Percentiles rank a stretch among this genome's conserved stretches.
phyloP scores from a whole-genome alignment of 1,284 basidiomycete species.

The Fomitopsis betulina region DNA sequence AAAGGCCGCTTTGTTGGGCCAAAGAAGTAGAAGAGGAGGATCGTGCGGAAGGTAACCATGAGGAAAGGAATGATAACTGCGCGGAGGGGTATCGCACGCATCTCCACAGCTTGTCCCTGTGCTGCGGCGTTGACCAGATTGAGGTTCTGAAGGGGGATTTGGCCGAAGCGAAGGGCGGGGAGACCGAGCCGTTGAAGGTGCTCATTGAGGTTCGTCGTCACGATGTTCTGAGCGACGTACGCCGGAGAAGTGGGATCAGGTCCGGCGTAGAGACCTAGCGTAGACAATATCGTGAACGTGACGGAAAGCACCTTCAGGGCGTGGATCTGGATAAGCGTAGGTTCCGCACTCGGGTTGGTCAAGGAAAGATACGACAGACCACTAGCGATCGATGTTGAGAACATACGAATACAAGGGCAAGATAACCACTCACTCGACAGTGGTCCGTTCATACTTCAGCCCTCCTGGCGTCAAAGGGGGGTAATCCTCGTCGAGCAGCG shows the following conservation, averaged over 20 bases:
- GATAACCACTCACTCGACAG: conserved; percentile 48
- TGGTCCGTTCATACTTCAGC: conserved; percentile 53
- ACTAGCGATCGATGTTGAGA: conserved; percentile 30
- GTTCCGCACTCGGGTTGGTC: conserved; percentile 40
- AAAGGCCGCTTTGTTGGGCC: conserved; percentile 72
- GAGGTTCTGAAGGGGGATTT: conserved; percentile 16
- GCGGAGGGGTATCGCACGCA: conserved; percentile 48
- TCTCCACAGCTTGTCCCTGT: conserved; percentile 31
- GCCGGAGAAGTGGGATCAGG: conserved; percentile 22
- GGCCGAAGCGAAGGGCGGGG: conserved; percentile 40
- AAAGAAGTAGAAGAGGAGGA: conserved; percentile 74
- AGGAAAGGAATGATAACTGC: conserved; percentile 62
- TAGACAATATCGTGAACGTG: conserved; percentile 56
- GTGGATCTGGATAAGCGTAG: conserved; percentile 59
- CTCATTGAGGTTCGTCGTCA: conserved; percentile 46
- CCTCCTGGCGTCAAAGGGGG: conserved; percentile 39
- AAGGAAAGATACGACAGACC: conserved; percentile 59
- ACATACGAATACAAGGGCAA: not conserved
- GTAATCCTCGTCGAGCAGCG: conserved; percentile 54
- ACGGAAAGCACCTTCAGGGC: conserved; percentile 66
- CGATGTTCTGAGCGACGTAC: conserved; percentile 12
- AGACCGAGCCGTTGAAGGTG: conserved; percentile 61
- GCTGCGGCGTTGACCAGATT: conserved; percentile 24
- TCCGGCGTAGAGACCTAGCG: conserved; percentile 18
- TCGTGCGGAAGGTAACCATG: conserved; percentile 63